A percentile compares a stretch with the other conserved stretches of the same genome.
These are phyloP conservation scores for Heracleum sosnowskyi DNA, from an alignment of 129 eudicot genomes.

Conservation along the genomic window DNA sequence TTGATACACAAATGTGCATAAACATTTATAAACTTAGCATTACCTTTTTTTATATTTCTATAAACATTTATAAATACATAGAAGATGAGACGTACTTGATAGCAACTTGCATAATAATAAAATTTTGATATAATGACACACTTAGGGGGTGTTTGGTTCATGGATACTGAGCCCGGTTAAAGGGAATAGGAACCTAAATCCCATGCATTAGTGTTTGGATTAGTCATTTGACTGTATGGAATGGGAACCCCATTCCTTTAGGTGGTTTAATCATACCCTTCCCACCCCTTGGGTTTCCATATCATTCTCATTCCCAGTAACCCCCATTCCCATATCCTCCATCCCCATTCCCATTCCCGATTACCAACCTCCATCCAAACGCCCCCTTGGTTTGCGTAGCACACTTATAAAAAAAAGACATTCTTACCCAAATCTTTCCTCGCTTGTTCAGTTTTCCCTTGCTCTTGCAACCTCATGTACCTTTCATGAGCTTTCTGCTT, in stretches of 20 bases:
- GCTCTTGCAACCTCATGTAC: conserved; percentile 95
- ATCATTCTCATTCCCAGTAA: no score
- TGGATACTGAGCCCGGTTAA: no score
- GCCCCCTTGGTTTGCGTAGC: not conserved
- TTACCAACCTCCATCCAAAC: no score
- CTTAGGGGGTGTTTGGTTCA: no score
- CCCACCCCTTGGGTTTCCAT: no score
- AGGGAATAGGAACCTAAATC: no score
- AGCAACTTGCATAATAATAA: not conserved
- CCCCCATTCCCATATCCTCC: no score
- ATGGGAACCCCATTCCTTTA: no score
- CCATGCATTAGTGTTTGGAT: no score
- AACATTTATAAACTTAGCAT: not conserved
- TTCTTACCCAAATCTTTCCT: conserved; percentile 86
- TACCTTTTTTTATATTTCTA: not conserved
- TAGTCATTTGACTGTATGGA: no score
- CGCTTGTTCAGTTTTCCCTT: conserved; percentile 96
- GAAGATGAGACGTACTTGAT: not conserved
- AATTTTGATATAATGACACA: not conserved
- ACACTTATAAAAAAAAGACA: not conserved
- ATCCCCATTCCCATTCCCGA: no score
- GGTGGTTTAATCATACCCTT: no score
- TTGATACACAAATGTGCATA: not conserved
- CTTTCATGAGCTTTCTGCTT: conserved; percentile 94
- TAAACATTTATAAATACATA: not conserved